phyloP scores from a whole-genome alignment of 306 rosid species.

The Echinosophora koreensis region DNA sequence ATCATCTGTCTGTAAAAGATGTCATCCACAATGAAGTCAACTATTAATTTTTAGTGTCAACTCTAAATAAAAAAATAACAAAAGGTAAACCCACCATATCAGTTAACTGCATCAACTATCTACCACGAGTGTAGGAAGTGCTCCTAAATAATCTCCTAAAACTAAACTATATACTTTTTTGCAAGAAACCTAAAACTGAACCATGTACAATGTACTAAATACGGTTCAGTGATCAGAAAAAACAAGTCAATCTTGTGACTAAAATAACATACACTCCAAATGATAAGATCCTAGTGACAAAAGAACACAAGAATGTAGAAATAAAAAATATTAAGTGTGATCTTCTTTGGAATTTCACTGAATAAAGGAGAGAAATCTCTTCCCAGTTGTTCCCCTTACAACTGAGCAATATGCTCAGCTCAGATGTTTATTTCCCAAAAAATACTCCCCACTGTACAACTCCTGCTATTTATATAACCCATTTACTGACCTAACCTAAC shows the following conservation, averaged over 20 bases:
- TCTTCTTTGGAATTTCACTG: too few species aligned
- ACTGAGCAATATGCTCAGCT: too few species aligned
- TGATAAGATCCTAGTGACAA: too few species aligned
- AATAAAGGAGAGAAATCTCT: too few species aligned
- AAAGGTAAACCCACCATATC: conserved; percentile 28
- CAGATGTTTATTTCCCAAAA: too few species aligned
- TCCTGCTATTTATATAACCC: too few species aligned
- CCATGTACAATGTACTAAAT: not conserved
- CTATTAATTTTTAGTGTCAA: conserved; percentile 29
- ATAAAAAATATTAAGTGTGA: too few species aligned
- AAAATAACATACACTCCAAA: conserved; percentile 19
- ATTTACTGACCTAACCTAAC: too few species aligned
- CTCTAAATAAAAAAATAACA: conserved; percentile 32
- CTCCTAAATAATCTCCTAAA: conserved; percentile 30
- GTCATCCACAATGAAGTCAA: conserved; percentile 49
- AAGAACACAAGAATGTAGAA: too few species aligned
- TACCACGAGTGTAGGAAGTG: conserved; percentile 25
- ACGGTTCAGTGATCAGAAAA: conserved; percentile 13
- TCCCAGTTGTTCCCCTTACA: too few species aligned
- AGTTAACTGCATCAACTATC: conserved; percentile 36
- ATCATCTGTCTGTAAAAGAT: conserved; percentile 90
- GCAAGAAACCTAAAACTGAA: conserved; percentile 30
- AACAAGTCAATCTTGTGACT: not conserved
- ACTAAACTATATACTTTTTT: conserved; percentile 25
- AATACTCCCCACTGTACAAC: too few species aligned